These are phyloP conservation scores for Pythium coloratum DNA, from an alignment of 352 stramenopile genomes.

Conservation along the genomic window DNA sequence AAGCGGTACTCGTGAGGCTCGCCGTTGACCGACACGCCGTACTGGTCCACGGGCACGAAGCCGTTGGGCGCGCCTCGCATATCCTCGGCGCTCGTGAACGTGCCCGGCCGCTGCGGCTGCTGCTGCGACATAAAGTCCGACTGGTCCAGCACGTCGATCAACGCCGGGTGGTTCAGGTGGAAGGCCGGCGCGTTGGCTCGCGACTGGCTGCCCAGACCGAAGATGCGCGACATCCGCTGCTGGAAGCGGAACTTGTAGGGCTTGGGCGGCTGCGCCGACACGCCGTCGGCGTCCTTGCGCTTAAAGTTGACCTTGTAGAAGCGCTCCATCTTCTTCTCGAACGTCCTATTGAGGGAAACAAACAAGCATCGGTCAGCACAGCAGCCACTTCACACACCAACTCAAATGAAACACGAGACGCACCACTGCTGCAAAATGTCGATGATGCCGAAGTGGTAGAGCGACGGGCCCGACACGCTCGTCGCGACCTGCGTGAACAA, in stretches of 20 bases:
- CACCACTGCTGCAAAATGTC: conserved; percentile 91
- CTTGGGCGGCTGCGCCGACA: conserved; percentile 87
- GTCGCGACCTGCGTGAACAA: conserved; percentile 83
- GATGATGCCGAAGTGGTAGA: conserved; percentile 93
- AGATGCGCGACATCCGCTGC: conserved; percentile 90
- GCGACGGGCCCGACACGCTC: conserved; percentile 81
- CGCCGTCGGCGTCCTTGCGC: conserved; percentile 83
- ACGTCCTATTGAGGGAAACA: conserved; percentile 49
- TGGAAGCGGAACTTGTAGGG: conserved; percentile 92
- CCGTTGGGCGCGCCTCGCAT: conserved; percentile 17
- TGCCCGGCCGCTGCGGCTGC: conserved; percentile 43
- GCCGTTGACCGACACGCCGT: conserved; percentile 12
- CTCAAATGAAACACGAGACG: conserved; percentile 11
- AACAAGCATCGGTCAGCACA: conserved; percentile 3
- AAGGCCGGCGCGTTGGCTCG: conserved; percentile 67
- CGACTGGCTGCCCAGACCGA: conserved; percentile 66
- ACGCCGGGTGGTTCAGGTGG: conserved; percentile 69
- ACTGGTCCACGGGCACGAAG: conserved; percentile 26
- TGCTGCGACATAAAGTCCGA: conserved; percentile 57
- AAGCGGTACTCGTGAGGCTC: conserved; percentile 31
- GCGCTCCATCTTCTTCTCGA: conserved; percentile 90
- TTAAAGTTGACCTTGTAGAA: conserved; percentile 91
- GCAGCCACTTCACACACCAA: not conserved
- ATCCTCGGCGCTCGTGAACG: conserved; percentile 39
- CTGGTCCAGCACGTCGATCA: conserved; percentile 83